Conservation (phyloP, 2,329 filamentous ascomycete species). For the Didymella keratinophila region DNA sequence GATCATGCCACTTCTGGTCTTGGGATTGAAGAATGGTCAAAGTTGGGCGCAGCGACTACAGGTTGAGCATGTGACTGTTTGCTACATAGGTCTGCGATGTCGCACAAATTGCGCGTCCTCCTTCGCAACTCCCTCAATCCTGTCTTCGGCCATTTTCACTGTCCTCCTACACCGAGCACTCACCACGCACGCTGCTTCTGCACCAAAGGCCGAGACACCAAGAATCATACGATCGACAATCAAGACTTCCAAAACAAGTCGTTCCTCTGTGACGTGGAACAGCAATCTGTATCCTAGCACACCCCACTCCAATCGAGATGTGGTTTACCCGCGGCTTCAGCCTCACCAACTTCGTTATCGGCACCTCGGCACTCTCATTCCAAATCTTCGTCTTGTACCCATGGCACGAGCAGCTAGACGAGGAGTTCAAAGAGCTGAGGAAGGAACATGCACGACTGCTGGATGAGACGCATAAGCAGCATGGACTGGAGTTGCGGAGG, state of each 20-base stretch:
- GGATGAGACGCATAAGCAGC: slow-evolving; percentile 31
- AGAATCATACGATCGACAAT: no score
- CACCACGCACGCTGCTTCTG: no score
- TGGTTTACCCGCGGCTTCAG: slow-evolving; percentile 62
- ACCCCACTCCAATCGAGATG: slow-evolving; percentile 37
- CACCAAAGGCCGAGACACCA: no score
- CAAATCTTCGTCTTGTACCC: slow-evolving; percentile 75
- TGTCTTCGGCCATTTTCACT: no score
- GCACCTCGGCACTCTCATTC: slow-evolving; percentile 69
- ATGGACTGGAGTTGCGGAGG: slow-evolving; percentile 29
- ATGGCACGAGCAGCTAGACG: slow-evolving; percentile 72
- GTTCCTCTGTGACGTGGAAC: no score
- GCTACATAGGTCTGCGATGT: not conserved
- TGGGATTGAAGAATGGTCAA: no score
- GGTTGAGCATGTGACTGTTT: not conserved
- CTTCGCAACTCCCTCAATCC: no score
- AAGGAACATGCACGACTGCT: slow-evolving; percentile 59
- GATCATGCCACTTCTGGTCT: slow-evolving; percentile 34
- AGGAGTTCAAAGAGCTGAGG: slow-evolving; percentile 67
- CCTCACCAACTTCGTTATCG: slow-evolving; percentile 71
- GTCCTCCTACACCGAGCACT: no score
- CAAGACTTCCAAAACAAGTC: no score
- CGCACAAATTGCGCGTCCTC: not conserved
- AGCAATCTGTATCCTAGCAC: no score
- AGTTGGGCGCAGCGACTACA: no score